These are phyloP conservation scores for Fusarium begoniae DNA, from an alignment of 2,329 filamentous ascomycete genomes.

Conservation along the genomic window DNA sequence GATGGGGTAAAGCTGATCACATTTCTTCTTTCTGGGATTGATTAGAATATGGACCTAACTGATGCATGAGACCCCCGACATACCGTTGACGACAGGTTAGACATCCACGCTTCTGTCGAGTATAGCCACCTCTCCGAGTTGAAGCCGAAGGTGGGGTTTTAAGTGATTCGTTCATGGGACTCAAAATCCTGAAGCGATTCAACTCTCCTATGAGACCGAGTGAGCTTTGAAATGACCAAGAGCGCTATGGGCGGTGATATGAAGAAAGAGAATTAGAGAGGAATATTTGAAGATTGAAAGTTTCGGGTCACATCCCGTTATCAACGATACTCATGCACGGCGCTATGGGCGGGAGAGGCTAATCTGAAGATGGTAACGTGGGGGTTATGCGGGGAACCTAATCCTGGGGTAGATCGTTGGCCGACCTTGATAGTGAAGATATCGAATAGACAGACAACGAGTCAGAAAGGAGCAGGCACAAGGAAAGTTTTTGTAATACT, in stretches of 20 bases:
- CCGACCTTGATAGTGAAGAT: neutral
- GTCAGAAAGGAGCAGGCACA: neutral
- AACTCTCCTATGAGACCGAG: neutral
- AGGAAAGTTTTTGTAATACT: neutral
- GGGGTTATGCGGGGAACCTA: neutral
- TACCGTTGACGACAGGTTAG: slow-evolving; percentile 33
- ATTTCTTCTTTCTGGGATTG: neutral
- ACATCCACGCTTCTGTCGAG: slow-evolving; percentile 34
- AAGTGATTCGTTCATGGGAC: neutral
- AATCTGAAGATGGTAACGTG: neutral
- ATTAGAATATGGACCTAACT: neutral
- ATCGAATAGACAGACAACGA: neutral
- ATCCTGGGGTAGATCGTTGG: neutral
- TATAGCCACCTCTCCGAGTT: slow-evolving; percentile 22
- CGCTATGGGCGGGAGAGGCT: neutral
- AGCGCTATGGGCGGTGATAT: neutral
- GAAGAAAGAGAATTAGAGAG: neutral
- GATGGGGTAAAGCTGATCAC: neutral
- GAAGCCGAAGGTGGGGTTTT: neutral
- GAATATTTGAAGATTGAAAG: neutral
- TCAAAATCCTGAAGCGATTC: neutral
- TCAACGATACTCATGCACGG: neutral
- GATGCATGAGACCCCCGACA: neutral
- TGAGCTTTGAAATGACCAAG: too few species aligned
- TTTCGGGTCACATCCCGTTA: neutral